Percentiles rank a stretch among this genome's conserved stretches.
Conservation (phyloP, 768 basidiomycete genomes). For the Psilocybe sp. region DNA sequence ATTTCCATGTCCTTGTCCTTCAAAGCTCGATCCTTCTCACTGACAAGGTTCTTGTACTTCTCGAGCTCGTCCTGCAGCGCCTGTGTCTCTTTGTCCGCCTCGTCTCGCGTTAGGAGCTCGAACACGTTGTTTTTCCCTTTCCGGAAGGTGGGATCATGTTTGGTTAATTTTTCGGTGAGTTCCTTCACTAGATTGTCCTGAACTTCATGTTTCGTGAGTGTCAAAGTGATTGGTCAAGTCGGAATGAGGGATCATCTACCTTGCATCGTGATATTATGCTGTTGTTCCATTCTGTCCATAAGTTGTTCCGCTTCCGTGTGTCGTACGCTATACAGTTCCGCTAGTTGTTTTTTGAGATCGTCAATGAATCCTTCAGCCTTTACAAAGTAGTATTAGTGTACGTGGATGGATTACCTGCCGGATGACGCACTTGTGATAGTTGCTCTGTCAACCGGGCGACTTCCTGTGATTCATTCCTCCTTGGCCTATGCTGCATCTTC, state of each 20-base stretch:
- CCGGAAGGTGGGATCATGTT: slow-evolving; percentile 51
- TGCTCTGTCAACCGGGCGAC: slow-evolving; percentile 17
- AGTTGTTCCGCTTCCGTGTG: slow-evolving; percentile 64
- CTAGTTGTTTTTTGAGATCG: slow-evolving; percentile 49
- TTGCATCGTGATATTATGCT: slow-evolving; percentile 49
- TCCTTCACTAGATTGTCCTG: slow-evolving; percentile 55
- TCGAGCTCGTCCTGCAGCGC: slow-evolving; percentile 35
- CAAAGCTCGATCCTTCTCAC: slow-evolving; percentile 37
- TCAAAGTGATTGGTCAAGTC: background rate
- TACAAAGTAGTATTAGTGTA: slow-evolving; percentile 1
- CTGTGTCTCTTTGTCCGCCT: slow-evolving; percentile 67
- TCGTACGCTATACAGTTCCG: slow-evolving; percentile 56
- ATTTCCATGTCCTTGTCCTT: slow-evolving; percentile 49
- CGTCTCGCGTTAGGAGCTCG: slow-evolving; percentile 71
- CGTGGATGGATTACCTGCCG: no score
- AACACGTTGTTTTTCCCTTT: slow-evolving; percentile 48
- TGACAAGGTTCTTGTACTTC: slow-evolving; percentile 33
- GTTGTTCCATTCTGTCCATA: slow-evolving; percentile 43
- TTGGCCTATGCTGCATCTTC: slow-evolving; percentile 3
- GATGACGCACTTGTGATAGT: slow-evolving; percentile 22
- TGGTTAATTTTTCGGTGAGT: slow-evolving; percentile 51
- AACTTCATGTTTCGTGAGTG: slow-evolving; percentile 39
- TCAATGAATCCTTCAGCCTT: slow-evolving; percentile 45
- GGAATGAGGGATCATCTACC: slow-evolving; percentile 32
- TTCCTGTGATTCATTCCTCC: slow-evolving; percentile 9